A percentile compares a stretch with the other conserved stretches of the same genome.
phyloP scores from a whole-genome alignment of 768 basidiomycete species.

The Hericium rajendrae region DNA sequence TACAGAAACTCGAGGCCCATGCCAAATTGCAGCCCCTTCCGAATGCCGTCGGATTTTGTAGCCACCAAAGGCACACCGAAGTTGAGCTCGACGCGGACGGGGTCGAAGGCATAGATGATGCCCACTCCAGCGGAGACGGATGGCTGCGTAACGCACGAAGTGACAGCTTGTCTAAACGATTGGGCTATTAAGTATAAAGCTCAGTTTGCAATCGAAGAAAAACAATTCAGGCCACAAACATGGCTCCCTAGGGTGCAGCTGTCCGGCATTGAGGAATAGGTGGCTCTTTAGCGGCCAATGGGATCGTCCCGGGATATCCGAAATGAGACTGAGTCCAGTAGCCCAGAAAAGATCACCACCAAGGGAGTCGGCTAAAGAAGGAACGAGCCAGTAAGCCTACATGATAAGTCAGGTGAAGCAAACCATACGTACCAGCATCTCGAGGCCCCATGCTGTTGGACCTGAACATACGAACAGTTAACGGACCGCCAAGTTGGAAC shows the following conservation, averaged over 20 bases:
- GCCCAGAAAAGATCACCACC: constrained; percentile 83
- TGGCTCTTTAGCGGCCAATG: constrained; percentile 86
- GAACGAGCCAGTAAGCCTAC: neutral
- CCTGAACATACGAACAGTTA: constrained; percentile 71
- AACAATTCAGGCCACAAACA: constrained; percentile 29
- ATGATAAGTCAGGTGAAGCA: neutral
- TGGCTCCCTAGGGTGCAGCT: constrained; percentile 51
- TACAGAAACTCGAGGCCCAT: constrained; percentile 73
- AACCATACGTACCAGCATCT: constrained; percentile 48
- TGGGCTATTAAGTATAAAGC: constrained; percentile 20
- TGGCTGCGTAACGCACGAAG: constrained; percentile 37
- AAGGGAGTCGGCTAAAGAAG: constrained; percentile 60
- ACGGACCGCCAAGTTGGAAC: constrained; percentile 89
- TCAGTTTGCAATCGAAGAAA: neutral
- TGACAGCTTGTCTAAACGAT: constrained; percentile 30
- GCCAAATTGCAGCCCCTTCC: constrained; percentile 72
- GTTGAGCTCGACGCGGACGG: constrained; percentile 81
- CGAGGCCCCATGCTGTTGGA: constrained; percentile 69
- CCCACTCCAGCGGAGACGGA: constrained; percentile 78
- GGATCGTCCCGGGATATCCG: constrained; percentile 58
- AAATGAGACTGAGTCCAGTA: constrained; percentile 63
- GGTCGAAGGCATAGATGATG: constrained; percentile 74
- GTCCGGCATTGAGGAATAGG: constrained; percentile 72
- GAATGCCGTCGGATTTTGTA: constrained; percentile 52
- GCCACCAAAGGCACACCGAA: constrained; percentile 75